Base-by-base conservation (phyloP, 768 basidiomycete species). In the Boletus fagicola region DNA sequence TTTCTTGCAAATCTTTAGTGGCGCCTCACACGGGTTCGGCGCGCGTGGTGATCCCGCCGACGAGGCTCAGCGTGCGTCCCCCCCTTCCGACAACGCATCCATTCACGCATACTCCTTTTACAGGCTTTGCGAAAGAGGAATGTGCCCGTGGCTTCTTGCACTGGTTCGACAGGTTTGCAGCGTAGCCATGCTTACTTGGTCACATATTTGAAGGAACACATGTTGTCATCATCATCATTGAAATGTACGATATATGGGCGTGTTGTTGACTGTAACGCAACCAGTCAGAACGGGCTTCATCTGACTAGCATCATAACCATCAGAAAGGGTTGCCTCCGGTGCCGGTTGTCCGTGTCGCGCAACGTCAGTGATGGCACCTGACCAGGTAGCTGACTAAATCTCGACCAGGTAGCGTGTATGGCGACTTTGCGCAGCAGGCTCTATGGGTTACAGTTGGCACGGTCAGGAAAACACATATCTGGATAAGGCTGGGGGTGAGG, bases 121-220 rank as follows among this genome's bases (percentile, higher is more conserved):
- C 47, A 85, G 84, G 82, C 18, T 85, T 83, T 78, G 82, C 81
- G 0, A 84, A 84, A 60, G 84, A 85, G 62, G 79, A 84, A 53
- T 80, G 80, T 8, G 83, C 83, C 3, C 73, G 77, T 2, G 76
- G 78, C 39, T 72, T 83, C 45, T 67, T 80, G 28, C 65, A 64
- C 4, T 85, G 83, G 82, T 84, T 84, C 63, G 67, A 74, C 49
- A 70, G 82, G 33, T 83, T 85, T 44, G 58, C 62, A 2, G 61
- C 54, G 30, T 68, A 62, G 49, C 48, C 20, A 35, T 49, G 33
- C 36, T 36, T 31, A 36, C 38, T 48, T 28, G 49, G 52, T 36
- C 39, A n/a, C 24, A 10, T n/a, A n/a, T 30, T 42, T 26, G 28
- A 36, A 53, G 16, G 28, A 35, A 15, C 4, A 20, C 35, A 3